Base-by-base conservation (phyloP, 2,329 filamentous ascomycete genomes). In the Polychaeton citri region DNA sequence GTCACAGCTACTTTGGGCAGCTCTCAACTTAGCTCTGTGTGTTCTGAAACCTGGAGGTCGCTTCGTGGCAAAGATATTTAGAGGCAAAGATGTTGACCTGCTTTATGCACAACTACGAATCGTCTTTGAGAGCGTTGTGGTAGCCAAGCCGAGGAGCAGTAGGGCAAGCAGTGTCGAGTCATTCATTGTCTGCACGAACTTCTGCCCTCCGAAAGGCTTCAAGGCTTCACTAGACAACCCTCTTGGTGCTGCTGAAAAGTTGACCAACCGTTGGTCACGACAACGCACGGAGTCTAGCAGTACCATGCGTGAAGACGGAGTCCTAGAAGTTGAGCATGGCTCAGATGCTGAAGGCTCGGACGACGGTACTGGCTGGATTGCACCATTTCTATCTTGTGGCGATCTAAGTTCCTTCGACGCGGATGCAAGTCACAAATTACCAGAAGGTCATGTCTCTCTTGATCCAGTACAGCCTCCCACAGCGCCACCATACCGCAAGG, bases 41-140 rank as follows among this genome's bases (percentile, higher is more conserved):
- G 86, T 98, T 9, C 72, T 98, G 16, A 81, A 82, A 40, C 87
- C 87, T 0, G 90, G 90, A 30, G 90, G 90, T 43, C 93, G 85
- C 53, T 98, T 98, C 50, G 88, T 98, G 6, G 90, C 90, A 40
- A 98, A 98, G 66, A 95, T 98, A 42, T 98, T 98, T 64, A 69
- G 90, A 12, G 87, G 84, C 12, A 79, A 86, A 48, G 90, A 96
- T 51, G 87, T 96, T n/a, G 90, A 96, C 54, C 67, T 96, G 17
- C 73, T 98, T 6, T 96, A 90, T 54, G 86, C 86, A 2, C 90
- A 98, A 58, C 72, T 98, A 36, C 90, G 87, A 57, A 75, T 88
- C 15, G 86, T 96, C 37, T 98, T 98, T 48, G 75, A 81, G 45
- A 68, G 74, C 36, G 90, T 98, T 30, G 74, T 84, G 16, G 85